Percentiles rank a stretch among this genome's conserved stretches.
Conservation (phyloP, 2,329 filamentous ascomycete genomes). For the Zymoseptoria pseudotritici region DNA sequence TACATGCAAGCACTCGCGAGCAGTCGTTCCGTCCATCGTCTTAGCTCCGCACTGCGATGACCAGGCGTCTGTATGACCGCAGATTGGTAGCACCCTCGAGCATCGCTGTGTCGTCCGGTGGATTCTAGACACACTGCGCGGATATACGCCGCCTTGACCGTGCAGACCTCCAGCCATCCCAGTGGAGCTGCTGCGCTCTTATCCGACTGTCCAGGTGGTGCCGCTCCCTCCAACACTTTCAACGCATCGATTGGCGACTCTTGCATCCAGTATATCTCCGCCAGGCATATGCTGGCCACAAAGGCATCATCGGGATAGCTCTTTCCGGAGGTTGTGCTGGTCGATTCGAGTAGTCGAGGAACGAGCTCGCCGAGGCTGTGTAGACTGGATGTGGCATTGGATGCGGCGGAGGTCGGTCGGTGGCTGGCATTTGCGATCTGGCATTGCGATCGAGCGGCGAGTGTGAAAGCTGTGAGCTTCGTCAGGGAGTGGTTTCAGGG, state of each 20-base stretch:
- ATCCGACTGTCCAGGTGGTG: neutral
- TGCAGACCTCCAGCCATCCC: conserved; percentile 76
- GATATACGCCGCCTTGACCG: conserved; percentile 25
- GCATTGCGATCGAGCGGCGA: conserved; percentile 41
- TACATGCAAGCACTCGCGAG: conserved; percentile 26
- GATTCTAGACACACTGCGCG: conserved; percentile 23
- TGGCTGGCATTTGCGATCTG: conserved; percentile 40
- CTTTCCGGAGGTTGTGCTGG: conserved; percentile 8
- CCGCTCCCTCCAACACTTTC: conserved; percentile 36
- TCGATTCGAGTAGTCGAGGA: conserved; percentile 33
- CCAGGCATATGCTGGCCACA: conserved; percentile 75
- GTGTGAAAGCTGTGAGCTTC: conserved; percentile 35
- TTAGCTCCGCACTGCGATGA: conserved; percentile 24
- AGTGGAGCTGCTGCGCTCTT: conserved; percentile 11
- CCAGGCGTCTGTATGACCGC: conserved; percentile 20
- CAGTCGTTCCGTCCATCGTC: conserved; percentile 28
- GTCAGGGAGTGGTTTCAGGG: neutral
- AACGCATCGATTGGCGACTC: conserved; percentile 52
- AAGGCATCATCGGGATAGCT: conserved; percentile 48
- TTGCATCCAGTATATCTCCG: conserved; percentile 78
- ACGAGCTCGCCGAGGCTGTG: conserved; percentile 32
- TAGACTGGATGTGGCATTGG: conserved; percentile 28
- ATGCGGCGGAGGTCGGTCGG: conserved; percentile 36
- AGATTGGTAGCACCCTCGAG: conserved; percentile 16
- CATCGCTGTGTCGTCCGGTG: conserved; percentile 17